Evolutionary conservation across 345 rosid species (phyloP).

Genomic region (Pugionium cornutum): DNA sequence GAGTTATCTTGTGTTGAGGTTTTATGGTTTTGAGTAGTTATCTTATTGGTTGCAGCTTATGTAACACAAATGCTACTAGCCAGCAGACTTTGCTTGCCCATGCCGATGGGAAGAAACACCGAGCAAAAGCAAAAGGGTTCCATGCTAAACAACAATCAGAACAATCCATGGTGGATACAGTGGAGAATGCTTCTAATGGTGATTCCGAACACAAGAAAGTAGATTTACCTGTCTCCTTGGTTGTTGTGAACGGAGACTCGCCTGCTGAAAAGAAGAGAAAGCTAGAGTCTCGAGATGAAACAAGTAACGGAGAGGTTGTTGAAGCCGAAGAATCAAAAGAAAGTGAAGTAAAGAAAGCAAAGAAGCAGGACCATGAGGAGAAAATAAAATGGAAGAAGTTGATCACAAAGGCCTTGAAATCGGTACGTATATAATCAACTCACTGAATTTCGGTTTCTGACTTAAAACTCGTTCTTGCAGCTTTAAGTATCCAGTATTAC

Average conservation of each 20-base stretch:
- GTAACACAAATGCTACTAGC: conserved; percentile 80
- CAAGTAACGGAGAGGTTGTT: conserved; percentile 45
- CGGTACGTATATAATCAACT: conserved; percentile 49
- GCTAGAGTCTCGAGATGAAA: conserved; percentile 41
- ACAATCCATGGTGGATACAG: conserved; percentile 41
- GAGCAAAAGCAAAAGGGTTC: conserved; percentile 69
- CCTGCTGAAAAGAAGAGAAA: conserved; percentile 59
- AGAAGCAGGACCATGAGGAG: conserved; percentile 46
- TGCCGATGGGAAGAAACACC: conserved; percentile 95
- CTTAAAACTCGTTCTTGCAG: background rate
- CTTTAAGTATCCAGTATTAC: background rate
- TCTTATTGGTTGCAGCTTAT: conserved; percentile 54
- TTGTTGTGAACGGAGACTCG: conserved; percentile 41
- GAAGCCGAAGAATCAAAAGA: conserved; percentile 39
- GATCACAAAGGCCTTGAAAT: conserved; percentile 62
- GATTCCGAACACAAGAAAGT: conserved; percentile 41
- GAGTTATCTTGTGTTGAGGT: background rate
- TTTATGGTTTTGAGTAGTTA: conserved; percentile 11
- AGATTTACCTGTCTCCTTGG: conserved; percentile 34
- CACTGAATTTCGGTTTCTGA: background rate
- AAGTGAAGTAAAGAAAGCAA: conserved; percentile 47
- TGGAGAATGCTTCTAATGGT: conserved; percentile 39
- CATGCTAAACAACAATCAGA: conserved; percentile 59
- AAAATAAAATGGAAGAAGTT: conserved; percentile 84
- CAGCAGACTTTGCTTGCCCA: conserved; percentile 82